A percentile compares a stretch with the other conserved stretches of the same genome.
phyloP scores from a whole-genome alignment of 2,329 filamentous ascomycete genomes.

The Whalleya microplaca region DNA sequence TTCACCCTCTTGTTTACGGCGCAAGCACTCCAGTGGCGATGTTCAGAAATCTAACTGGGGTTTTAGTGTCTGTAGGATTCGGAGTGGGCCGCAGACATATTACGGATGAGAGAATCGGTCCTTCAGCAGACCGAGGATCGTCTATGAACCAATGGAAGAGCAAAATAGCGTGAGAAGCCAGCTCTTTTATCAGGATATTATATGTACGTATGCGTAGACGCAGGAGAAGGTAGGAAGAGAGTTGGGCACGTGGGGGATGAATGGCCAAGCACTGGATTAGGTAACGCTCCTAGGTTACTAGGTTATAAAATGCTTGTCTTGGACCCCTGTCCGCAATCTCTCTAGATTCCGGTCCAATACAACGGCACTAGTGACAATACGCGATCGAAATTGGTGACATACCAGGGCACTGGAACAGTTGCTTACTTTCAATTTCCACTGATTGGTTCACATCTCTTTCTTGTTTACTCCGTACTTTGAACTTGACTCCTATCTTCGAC shows the following conservation, averaged over 20 bases:
- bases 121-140: neutral
- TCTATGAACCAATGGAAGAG: neutral
- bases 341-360: neutral
- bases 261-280: constrained; percentile 22
- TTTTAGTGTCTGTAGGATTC: neutral
- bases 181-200: too few species aligned
- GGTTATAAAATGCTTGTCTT: constrained; percentile 8
- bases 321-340: neutral
- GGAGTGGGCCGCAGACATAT: too few species aligned
- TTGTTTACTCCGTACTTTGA: neutral
- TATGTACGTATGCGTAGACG: neutral
- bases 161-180: neutral
- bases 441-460: constrained; percentile 4
- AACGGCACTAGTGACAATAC: too few species aligned
- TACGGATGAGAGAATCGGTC: neutral
- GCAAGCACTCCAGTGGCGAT: too few species aligned
- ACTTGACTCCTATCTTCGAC: neutral
- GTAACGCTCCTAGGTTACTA: neutral
- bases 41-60: too few species aligned
- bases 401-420: constrained; percentile 1
- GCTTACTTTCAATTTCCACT: constrained; percentile 10
- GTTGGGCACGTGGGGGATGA: constrained; percentile 17
- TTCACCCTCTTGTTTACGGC: too few species aligned
- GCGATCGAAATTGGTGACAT: neutral
- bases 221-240: neutral